These are phyloP conservation scores for Vitis rupestris DNA, from an alignment of 164 flowering plant species.

Conservation along the genomic window DNA sequence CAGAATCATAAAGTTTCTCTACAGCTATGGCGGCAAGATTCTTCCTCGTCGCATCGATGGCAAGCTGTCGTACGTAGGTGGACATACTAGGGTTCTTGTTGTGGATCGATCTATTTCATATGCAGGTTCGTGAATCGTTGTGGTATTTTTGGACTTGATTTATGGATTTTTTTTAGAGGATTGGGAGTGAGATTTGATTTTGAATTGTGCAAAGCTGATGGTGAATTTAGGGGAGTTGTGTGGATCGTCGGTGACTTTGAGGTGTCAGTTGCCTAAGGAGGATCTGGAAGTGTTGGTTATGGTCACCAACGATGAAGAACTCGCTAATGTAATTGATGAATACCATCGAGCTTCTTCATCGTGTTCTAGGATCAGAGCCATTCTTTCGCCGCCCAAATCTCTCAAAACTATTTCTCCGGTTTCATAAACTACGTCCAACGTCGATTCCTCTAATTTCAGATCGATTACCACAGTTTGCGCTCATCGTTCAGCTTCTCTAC, in stretches of 20 bases:
- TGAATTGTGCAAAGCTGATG: slow-evolving; percentile 41
- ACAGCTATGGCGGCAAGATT: slow-evolving; percentile 61
- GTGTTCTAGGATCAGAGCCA: slow-evolving; percentile 43
- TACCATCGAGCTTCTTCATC: slow-evolving; percentile 38
- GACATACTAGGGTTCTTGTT: slow-evolving; percentile 53
- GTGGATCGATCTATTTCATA: slow-evolving; percentile 49
- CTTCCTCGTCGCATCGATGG: slow-evolving; percentile 51
- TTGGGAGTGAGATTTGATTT: background rate
- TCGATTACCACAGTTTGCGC: background rate
- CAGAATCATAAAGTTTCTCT: slow-evolving; percentile 44
- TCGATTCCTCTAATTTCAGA: slow-evolving; percentile 9
- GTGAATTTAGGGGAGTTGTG: slow-evolving; percentile 52
- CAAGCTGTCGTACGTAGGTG: slow-evolving; percentile 61
- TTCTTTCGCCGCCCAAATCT: slow-evolving; percentile 38
- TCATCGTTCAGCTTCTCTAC: background rate
- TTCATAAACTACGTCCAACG: slow-evolving; percentile 16
- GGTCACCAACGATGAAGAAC: slow-evolving; percentile 53
- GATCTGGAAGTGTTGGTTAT: slow-evolving; percentile 58
- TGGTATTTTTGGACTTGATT: background rate
- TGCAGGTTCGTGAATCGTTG: slow-evolving; percentile 30
- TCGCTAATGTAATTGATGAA: slow-evolving; percentile 37
- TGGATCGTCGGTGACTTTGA: slow-evolving; percentile 45
- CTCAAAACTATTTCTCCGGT: slow-evolving; percentile 38
- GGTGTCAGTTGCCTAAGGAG: slow-evolving; percentile 50
- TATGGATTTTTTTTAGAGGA: background rate